phyloP scores from a whole-genome alignment of 257 asterid genomes.

The Ocimum tenuiflorum region DNA sequence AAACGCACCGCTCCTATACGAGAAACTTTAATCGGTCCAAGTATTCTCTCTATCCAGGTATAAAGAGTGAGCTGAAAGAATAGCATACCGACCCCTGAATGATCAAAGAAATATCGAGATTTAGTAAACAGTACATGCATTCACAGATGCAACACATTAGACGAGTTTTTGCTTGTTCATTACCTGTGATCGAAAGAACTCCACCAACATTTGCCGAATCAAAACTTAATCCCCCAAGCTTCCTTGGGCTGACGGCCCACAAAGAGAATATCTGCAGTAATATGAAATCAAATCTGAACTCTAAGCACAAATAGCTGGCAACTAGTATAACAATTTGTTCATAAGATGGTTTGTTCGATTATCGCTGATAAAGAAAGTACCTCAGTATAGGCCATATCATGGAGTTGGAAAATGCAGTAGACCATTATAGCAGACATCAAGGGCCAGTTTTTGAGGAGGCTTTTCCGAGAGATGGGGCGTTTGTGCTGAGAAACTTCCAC shows the following conservation, averaged over 20 bases:
- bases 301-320: too few relatives aligned
- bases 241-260: slow-evolving; percentile 82
- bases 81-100: slow-evolving; percentile 65
- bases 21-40: slow-evolving; percentile 55
- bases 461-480: slow-evolving; percentile 21
- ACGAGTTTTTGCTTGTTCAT: neutral
- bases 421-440: slow-evolving; percentile 66
- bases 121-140: neutral
- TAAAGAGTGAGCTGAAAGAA: slow-evolving; percentile 64
- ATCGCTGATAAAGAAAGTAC: slow-evolving; percentile 26
- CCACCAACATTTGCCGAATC: slow-evolving; percentile 64
- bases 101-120: neutral
- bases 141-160: neutral
- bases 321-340: too few relatives aligned
- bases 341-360: neutral
- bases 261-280: slow-evolving; percentile 63
- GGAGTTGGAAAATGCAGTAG: slow-evolving; percentile 76
- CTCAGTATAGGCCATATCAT: slow-evolving; percentile 87
- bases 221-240: slow-evolving; percentile 62
- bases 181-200: slow-evolving; percentile 75
- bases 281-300: neutral
- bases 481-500: slow-evolving; percentile 19
- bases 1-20: slow-evolving; percentile 69
- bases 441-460: slow-evolving; percentile 62
- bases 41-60: slow-evolving; percentile 41